These are phyloP conservation scores for Syzygium syzygioides DNA, from an alignment of 441 rosid genomes.

Conservation along the genomic window DNA sequence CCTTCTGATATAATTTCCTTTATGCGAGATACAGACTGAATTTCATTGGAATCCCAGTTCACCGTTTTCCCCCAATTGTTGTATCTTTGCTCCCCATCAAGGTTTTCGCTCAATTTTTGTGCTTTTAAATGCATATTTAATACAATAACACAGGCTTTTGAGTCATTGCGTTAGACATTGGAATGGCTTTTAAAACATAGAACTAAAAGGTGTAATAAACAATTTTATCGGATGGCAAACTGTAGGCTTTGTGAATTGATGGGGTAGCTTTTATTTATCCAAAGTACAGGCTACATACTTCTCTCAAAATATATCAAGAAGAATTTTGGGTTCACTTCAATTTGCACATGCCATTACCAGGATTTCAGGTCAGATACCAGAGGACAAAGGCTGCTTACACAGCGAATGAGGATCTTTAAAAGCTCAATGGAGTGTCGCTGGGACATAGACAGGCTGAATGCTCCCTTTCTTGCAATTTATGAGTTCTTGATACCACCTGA, in stretches of 20 bases:
- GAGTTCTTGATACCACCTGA: slow-evolving; percentile 69
- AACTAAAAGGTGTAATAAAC: neutral
- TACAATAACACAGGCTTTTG: neutral
- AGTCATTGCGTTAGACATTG: neutral
- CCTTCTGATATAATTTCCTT: neutral
- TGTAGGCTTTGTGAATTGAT: neutral
- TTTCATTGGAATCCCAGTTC: neutral
- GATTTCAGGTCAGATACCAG: slow-evolving; percentile 73
- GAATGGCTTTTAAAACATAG: neutral
- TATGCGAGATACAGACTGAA: neutral
- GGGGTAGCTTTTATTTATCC: neutral
- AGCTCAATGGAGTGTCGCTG: slow-evolving; percentile 43
- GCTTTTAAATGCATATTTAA: neutral
- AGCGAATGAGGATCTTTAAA: slow-evolving; percentile 55
- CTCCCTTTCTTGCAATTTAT: slow-evolving; percentile 53
- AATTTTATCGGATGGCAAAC: neutral
- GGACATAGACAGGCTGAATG: slow-evolving; percentile 57
- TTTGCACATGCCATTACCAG: slow-evolving; percentile 31
- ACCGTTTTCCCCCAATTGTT: neutral
- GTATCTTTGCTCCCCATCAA: neutral
- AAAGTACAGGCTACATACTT: neutral
- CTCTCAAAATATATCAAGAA: neutral
- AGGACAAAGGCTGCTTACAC: slow-evolving; percentile 60
- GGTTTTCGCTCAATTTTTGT: neutral
- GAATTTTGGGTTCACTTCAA: slow-evolving; percentile 6